Evolutionary conservation across 2,329 filamentous ascomycete species (phyloP), one percentile per base, ranked within the genome.

Genomic region (Cucurbitaria berberidis): DNA sequence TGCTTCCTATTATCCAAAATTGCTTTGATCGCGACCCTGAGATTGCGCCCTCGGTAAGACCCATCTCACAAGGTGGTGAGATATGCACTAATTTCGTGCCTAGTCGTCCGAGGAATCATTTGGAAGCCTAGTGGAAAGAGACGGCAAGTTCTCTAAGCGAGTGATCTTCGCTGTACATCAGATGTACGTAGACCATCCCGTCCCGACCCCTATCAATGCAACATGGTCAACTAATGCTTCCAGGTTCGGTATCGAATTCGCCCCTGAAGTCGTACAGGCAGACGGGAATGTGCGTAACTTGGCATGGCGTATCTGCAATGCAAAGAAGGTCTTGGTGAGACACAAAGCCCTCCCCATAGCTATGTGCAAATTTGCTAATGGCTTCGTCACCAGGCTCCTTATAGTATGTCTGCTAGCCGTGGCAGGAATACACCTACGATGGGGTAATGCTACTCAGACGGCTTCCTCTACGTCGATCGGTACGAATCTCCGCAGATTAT

Each of bases 151-250:
- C 66, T 89, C 93, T 0, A 90, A 87, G 75, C 81, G 95, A 36
- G 89, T 98, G 10, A 93, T 98, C 0, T 98, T 96, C 74, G 95
- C 93, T 4, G 91, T 99, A 24, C 89, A 90, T 59, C 90, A 96
- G 73, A 97, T 97, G 92, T 96, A 57, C 71, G 81, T 72, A 7
- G 19, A 11, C 3, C 5, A 13, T 35, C 13, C 30, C 19, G 5
- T 13, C 11, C 19, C 35, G 11, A 3, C 36, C 15, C 11, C 36
- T 13, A 24, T 11, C 36, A 24, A 11, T n/a, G n/a, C n/a, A 39
- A 22, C 19, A 26, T n/a, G n/a, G n/a, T 15, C 13, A 13, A 47
- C 34, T 51, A 43, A 54, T 22, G 32, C 22, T 16, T 10, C 18
- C 35, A 85, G 82, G 82, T 89, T 99, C 73, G 95, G 93, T 45